These are phyloP conservation scores for Candida andamanensis DNA, from an alignment of 805 yeast species.

Conservation along the genomic window DNA sequence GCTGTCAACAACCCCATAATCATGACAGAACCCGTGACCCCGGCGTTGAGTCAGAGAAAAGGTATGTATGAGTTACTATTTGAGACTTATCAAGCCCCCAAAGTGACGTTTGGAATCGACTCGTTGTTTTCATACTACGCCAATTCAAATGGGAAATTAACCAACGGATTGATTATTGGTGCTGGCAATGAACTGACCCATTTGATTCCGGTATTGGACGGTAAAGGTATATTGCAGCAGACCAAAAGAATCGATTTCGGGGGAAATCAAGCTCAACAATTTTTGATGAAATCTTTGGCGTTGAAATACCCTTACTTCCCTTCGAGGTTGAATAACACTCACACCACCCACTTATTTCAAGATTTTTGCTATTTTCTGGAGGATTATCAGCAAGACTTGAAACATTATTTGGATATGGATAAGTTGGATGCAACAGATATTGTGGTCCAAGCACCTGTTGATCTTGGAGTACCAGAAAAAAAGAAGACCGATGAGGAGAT, in stretches of 20 bases:
- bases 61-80: constrained; percentile 78
- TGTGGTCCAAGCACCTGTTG: constrained; percentile 73
- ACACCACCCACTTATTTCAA: constrained; percentile 62
- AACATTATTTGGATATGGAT: constrained; percentile 52
- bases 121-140: constrained; percentile 71
- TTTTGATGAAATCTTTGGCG: constrained; percentile 55
- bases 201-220: constrained; percentile 75
- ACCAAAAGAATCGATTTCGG: constrained; percentile 90
- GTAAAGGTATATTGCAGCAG: constrained; percentile 58
- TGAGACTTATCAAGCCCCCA: constrained; percentile 75
- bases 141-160: constrained; percentile 38
- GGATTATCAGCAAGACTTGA: constrained; percentile 62
- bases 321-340: constrained; percentile 55
- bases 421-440: constrained; percentile 64
- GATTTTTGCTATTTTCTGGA: constrained; percentile 75
- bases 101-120: constrained; percentile 78
- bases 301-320: constrained; percentile 94
- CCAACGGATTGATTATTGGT: constrained; percentile 68
- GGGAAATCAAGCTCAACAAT: constrained; percentile 68
- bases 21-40: constrained; percentile 71
- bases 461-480: constrained; percentile 54
- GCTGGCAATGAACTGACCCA: constrained; percentile 81
- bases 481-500: constrained; percentile 84
- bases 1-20: constrained; percentile 73
- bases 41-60: constrained; percentile 64